Base-by-base conservation (phyloP, 2,329 filamentous ascomycete genomes). In the Clarireedia monteithiana region DNA sequence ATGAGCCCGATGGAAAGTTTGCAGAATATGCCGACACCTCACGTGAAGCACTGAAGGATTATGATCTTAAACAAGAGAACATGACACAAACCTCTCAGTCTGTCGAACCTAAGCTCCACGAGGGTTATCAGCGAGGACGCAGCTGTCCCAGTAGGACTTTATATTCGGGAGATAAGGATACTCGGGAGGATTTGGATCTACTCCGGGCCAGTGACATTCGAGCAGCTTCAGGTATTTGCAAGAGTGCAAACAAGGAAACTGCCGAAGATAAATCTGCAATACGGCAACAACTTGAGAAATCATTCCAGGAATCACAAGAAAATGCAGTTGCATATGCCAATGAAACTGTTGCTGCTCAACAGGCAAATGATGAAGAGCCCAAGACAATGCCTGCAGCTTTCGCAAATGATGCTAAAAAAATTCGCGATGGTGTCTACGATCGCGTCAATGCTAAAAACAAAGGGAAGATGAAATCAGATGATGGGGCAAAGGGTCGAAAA, bases 11-110 rank as follows among this genome's bases (percentile, higher is more conserved):
- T 39, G 62, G 59, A 48, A 63, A 66, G 17, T 34, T 58, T 2
- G 26, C 60, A 3, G 58, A 63, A 6, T 66, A 48, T 26, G 59
- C 66, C n/a, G 62, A 66, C 53, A 68, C 66, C 1, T 65, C 67
- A 3, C 71, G 56, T 30, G 70, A 72, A 30, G 59, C 67, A n/a
- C 69, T 72, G 5, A 70, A 58, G 40, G 58, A 57, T 14, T 59
- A 57, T 38, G 58, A 59, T 17, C 10, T 44, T 20, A 60, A 58
- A 17, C 45, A 34, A 26, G 42, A 36, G 26, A 42, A 20, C 10
- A 30, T 48, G 10, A 15, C 27, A 4, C 27, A 48, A 34, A 34
- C 30, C 2, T 34, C 30, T 34, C 30, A 12, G 9, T 12, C 30
- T 34, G 30, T 34, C 30, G 30, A 34, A 12, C 10, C 30, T 34